phyloP scores from a whole-genome alignment of 192 early-diverging fungal genomes.

The Entomortierella chlamydospora region DNA sequence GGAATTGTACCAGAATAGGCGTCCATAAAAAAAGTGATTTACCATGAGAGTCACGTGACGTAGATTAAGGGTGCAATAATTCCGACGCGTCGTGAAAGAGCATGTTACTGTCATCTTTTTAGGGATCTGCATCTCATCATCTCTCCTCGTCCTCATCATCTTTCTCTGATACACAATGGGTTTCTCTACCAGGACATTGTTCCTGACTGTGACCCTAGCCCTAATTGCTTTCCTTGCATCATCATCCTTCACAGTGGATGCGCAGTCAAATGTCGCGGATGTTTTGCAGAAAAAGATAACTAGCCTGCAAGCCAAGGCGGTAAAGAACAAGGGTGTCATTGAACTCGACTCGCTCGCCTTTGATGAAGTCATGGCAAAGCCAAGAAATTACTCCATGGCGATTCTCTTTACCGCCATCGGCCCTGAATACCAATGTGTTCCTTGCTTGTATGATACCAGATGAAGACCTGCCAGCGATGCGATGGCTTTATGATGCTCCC shows the following conservation, averaged over 20 bases:
- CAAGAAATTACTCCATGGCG: slow-evolving; percentile 78
- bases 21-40: too few species aligned
- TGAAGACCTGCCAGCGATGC: neutral
- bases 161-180: slow-evolving; percentile 19
- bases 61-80: too few species aligned
- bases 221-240: slow-evolving; percentile 22
- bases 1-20: slow-evolving; percentile 40
- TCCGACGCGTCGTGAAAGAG: too few species aligned
- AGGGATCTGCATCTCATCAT: neutral
- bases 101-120: too few species aligned
- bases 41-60: neutral
- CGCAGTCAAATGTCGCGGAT: slow-evolving; percentile 21
- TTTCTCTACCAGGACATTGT: slow-evolving; percentile 22
- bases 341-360: slow-evolving; percentile 73
- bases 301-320: slow-evolving; percentile 42
- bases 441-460: slow-evolving; percentile 70
- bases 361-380: slow-evolving; percentile 68
- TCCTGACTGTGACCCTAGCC: slow-evolving; percentile 16
- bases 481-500: neutral
- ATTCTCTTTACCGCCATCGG: slow-evolving; percentile 76
- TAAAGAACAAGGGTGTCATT: slow-evolving; percentile 61
- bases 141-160: neutral
- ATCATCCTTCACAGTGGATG: slow-evolving; percentile 11
- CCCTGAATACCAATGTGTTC: slow-evolving; percentile 72
- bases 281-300: slow-evolving; percentile 41